Evolutionary conservation across 108 stramenopile genomes (phyloP), one percentile per base, ranked within the genome.

Genomic region (Craspedostauros australis): DNA sequence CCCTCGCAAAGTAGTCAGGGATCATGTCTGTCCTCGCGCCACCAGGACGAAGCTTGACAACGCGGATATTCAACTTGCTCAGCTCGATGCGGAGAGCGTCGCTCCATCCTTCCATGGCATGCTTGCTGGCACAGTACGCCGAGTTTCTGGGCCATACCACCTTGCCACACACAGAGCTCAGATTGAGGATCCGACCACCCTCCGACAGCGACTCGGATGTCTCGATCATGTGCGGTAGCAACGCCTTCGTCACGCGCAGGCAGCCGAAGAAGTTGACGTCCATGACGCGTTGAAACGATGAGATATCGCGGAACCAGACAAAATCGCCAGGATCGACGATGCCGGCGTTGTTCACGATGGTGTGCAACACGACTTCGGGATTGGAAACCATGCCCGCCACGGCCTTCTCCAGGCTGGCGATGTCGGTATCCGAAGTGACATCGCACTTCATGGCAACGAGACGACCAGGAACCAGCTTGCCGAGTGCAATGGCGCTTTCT

Each of bases 21-120:
- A n/a, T n/a, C n/a, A n/a, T n/a, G n/a, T n/a, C n/a, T n/a, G n/a
- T n/a, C n/a, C n/a, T n/a, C n/a, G n/a, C n/a, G n/a, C n/a, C n/a
- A n/a, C 60, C 60, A 22, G 60, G 60, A 28, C 60, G 60, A 39
- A 61, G 39, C 38, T 61, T 61, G 60, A 52, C 37, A 16, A 61
- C 60, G 12, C 25, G 7, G 7, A 61, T 21, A 38, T 25, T 33
- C 39, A 61, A 61, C 9, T 33, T 48, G 16, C 39, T 39, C 51
- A 61, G 24, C 40, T 61, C 60, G 9, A 39, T 43, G 11, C 60
- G 60, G 6, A 53, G 28, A 14, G 60, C 9, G 37, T 60, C 60
- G 27, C 37, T 53, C 52, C 53, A 43, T 2, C 51, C 52, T 42
- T 62, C 61, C 32, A 54, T 40, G 24, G 61, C 61, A 44, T 20